Base-by-base conservation (phyloP, 192 early-diverging fungal genomes). In the Rhizophagus sp. region DNA sequence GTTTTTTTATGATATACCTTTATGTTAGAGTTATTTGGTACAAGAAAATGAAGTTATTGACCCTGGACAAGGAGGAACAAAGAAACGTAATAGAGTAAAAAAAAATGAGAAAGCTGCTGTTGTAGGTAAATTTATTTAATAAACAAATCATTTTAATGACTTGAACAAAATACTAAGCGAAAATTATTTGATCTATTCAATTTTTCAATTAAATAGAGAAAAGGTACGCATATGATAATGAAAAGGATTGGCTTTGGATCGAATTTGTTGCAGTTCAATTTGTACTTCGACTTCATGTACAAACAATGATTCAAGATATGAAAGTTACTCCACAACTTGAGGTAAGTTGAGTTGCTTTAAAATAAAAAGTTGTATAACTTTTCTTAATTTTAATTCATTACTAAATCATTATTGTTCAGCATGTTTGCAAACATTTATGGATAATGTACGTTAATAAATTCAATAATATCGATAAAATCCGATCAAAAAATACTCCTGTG, bases 381-480 rank as follows among this genome's bases (percentile, higher is more conserved):
- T 47, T 34, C 3, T 50, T n/a, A 34, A n/a, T 22, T 13, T 44
- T 78, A 25, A 22, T 69, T 50, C 64, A n/a, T 25, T 49, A 10
- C 33, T 25, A 78, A 17, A 33, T 11, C 47, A 22, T 19, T 61
- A 25, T n/a, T 41, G 24, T 34, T 13, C 39, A 79, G 77, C 27
- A 49, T 13, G 77, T 79, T 50, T 19, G 67, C 1, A 65, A 64
- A 64, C 77, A 79, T 33, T 39, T 79, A n/a, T 79, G 77, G 77
- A 57, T 69, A 30, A 24, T 79, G 24, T 79, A 68, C 69, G 62
- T 79, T 11, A 79, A 79, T 49, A 69, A 66, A 68, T 17, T 64
- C 17, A 63, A 63, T 47, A 22, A n/a, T 36, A n/a, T 65, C 25
- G 36, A 44, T 41, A 22, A 30, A 75, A 41, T n/a, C 25, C 17